Percentiles rank a stretch among this genome's conserved stretches.
These are phyloP conservation scores for Candida palmyrensis DNA, from an alignment of 805 yeast species.

Conservation along the genomic window DNA sequence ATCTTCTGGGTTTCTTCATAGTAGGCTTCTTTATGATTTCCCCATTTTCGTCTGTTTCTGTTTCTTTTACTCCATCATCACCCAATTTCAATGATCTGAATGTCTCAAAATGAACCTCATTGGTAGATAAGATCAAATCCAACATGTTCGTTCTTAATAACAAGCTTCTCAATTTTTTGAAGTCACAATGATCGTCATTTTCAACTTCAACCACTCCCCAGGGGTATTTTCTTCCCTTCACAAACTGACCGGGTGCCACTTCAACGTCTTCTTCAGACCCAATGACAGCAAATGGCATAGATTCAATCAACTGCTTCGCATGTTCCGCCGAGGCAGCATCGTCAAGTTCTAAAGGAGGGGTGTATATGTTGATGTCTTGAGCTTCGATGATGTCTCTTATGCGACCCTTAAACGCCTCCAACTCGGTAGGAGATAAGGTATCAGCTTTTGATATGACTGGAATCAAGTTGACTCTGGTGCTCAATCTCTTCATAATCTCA, in stretches of 20 bases:
- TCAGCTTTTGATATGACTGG: constrained; percentile 96
- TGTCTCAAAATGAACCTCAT: constrained; percentile 75
- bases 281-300: constrained; percentile 84
- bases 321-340: constrained; percentile 76
- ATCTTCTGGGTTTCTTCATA: constrained; percentile 48
- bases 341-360: constrained; percentile 73
- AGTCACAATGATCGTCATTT: constrained; percentile 81
- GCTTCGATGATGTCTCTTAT: constrained; percentile 70
- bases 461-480: constrained; percentile 86
- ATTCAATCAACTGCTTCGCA: constrained; percentile 71
- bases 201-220: constrained; percentile 91
- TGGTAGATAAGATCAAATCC: constrained; percentile 74
- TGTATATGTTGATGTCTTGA: constrained; percentile 68
- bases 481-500: constrained; percentile 79
- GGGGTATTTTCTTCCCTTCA: constrained; percentile 80
- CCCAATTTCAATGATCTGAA: constrained; percentile 71
- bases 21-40: constrained; percentile 23
- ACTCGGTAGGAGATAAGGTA: constrained; percentile 84
- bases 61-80: constrained; percentile 24
- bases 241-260: constrained; percentile 54
- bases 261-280: constrained; percentile 73
- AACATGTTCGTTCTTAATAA: constrained; percentile 79
- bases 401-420: constrained; percentile 66
- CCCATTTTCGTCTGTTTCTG: constrained; percentile 19
- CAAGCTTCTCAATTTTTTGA: constrained; percentile 72